Evolutionary conservation across 169 alveolate species (phyloP), one percentile per base, ranked within the genome.

Genomic region (Plasmodium yoelii): DNA sequence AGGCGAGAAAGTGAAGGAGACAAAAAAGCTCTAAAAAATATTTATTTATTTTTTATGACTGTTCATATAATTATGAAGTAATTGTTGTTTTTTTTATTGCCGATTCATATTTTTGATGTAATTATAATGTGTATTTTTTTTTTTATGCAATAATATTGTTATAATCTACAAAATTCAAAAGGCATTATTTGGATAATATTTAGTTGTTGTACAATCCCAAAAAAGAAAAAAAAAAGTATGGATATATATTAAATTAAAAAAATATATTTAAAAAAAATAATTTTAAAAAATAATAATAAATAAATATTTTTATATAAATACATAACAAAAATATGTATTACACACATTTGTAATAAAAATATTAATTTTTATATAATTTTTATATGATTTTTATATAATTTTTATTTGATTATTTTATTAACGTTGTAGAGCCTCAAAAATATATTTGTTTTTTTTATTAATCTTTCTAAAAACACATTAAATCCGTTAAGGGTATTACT

Each of bases 41-140:
- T 26, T 57, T 19, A 19, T 64, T 60, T 39, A 3, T 18, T 18
- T 39, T 57, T 28, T 59, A 46, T 34, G 42, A 73, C 87, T 73
- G 72, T 34, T 73, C 87, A 61, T 64, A 28, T 22, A 59, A 34
- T 73, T 73, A 59, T 69, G 46, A n/a, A 51, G 19, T 5, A 59
- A 73, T 7, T 34, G 5, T 59, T 6, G 57, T 51, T 26, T 22
- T 55, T 63, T 63, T 57, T 73, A 64, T 24, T 15, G 15, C 57
- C 34, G 19, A 49, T 59, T 73, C 67, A 39, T 15, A 28, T 19
- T 51, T 73, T 39, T 34, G 26, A 12, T 44, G 63, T 39, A 44
- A 28, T 59, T 34, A 63, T 73, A 64, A 59, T 15, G 12, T 5
- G 56, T 73, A 59, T 64, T 59, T 59, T 42, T 61, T 42, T 24